Conservation (phyloP, 805 yeast species). For the Allodekkera sacchari region DNA sequence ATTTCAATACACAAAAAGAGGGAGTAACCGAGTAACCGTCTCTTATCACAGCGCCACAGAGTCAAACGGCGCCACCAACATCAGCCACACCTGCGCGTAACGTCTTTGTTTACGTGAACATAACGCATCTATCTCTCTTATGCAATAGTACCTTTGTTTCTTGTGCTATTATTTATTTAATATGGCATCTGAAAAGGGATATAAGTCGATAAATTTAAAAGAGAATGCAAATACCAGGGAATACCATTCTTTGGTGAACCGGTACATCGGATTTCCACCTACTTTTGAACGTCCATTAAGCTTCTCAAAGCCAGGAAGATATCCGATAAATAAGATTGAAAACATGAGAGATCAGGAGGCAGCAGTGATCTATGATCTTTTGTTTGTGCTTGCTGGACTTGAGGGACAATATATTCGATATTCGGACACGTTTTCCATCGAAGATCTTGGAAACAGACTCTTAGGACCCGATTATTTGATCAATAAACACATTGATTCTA, state of each 20-base stretch:
- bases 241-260: conserved; percentile 8
- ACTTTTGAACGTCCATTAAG: conserved; percentile 8
- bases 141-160: too few relatives aligned
- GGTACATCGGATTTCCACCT: conserved; percentile 15
- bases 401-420: conserved; percentile 76
- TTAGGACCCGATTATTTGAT: conserved; percentile 71
- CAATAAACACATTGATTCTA: conserved; percentile 63
- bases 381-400: conserved; percentile 57
- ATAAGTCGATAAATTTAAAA: too few relatives aligned
- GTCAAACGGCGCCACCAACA: neutral
- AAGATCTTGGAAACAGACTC: conserved; percentile 30
- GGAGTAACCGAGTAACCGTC: conserved; percentile 5
- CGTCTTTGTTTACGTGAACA: too few relatives aligned
- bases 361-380: conserved; percentile 58
- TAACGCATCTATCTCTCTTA: too few relatives aligned
- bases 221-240: too few relatives aligned
- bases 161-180: too few relatives aligned
- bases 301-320: conserved; percentile 14
- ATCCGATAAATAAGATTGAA: conserved; percentile 37
- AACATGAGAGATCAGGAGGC: conserved; percentile 62
- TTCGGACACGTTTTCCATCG: conserved; percentile 50
- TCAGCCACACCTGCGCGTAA: neutral
- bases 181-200: too few relatives aligned
- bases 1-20: neutral
- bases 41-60: conserved; percentile 1